A percentile compares a stretch with the other conserved stretches of the same genome.
phyloP scores from a whole-genome alignment of 2,329 filamentous ascomycete genomes.

The Hypomyces perniciosus region DNA sequence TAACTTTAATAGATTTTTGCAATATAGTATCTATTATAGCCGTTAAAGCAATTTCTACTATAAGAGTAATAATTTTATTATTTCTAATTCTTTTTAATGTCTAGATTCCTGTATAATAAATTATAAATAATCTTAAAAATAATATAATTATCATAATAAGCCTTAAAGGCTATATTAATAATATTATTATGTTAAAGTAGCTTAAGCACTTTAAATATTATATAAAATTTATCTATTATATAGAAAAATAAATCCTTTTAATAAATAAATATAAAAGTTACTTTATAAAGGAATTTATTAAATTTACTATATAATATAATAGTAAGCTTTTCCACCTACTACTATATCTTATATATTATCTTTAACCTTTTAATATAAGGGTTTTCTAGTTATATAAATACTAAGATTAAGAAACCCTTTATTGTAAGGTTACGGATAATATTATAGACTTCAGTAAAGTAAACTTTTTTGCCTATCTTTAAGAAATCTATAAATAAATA shows the following conservation, averaged over 20 bases:
- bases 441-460: neutral
- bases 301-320: conserved; percentile 1
- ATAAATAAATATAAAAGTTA: conserved; percentile 1
- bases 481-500: neutral
- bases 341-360: conserved; percentile 3
- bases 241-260: no score
- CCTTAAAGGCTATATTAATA: conserved; percentile 6
- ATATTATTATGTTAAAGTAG: conserved; percentile 1
- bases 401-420: conserved; percentile 1
- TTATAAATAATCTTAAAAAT: neutral
- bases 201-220: conserved; percentile 2
- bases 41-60: neutral
- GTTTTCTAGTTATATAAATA: conserved; percentile 6
- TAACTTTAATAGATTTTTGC: neutral
- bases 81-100: neutral
- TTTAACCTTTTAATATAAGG: conserved; percentile 4
- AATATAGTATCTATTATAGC: neutral
- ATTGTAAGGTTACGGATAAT: conserved; percentile 2
- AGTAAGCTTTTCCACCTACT: conserved; percentile 5
- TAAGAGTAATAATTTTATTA: neutral
- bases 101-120: neutral
- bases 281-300: neutral
- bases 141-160: conserved; percentile 2
- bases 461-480: neutral
- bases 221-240: conserved; percentile 4